Conservation (phyloP, 2,329 filamentous ascomycete genomes). For the Microdochium trichocladiopsis region DNA sequence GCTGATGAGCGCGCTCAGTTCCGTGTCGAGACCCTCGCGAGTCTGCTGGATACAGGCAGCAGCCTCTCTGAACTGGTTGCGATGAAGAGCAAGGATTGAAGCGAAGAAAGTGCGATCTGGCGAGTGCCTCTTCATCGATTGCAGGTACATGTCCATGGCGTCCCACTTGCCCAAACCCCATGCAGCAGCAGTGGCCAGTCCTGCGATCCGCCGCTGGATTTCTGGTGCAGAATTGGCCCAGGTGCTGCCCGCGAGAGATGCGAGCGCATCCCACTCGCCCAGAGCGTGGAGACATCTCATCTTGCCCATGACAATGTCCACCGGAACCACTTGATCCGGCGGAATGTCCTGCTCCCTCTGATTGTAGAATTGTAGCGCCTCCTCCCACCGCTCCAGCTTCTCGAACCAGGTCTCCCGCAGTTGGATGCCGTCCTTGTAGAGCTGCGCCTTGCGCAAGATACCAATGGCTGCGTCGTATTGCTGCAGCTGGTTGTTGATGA, state of each 20-base stretch:
- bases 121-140: slow-evolving; percentile 88
- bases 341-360: slow-evolving; percentile 69
- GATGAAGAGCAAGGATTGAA: slow-evolving; percentile 88
- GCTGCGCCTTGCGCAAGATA: slow-evolving; percentile 91
- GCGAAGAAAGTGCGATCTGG: slow-evolving; percentile 97
- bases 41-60: slow-evolving; percentile 85
- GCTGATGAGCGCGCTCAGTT: slow-evolving; percentile 91
- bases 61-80: slow-evolving; percentile 91
- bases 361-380: slow-evolving; percentile 87
- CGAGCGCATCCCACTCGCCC: slow-evolving; percentile 94
- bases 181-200: slow-evolving; percentile 87
- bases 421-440: slow-evolving; percentile 88
- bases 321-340: slow-evolving; percentile 51
- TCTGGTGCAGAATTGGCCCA: slow-evolving; percentile 88
- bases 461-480: slow-evolving; percentile 98
- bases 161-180: slow-evolving; percentile 98
- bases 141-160: slow-evolving; percentile 94
- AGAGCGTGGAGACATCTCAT: slow-evolving; percentile 97
- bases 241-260: slow-evolving; percentile 80
- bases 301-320: slow-evolving; percentile 98
- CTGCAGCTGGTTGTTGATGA: slow-evolving; percentile 98
- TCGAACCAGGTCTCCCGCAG: slow-evolving; percentile 99
- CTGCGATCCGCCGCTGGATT: slow-evolving; percentile 84
- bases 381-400: slow-evolving; percentile 96
- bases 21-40: slow-evolving; percentile 87